A percentile compares a stretch with the other conserved stretches of the same genome.
Evolutionary conservation across 2,329 filamentous ascomycete species (phyloP).

Genomic region (Blastomyces gilchristii): DNA sequence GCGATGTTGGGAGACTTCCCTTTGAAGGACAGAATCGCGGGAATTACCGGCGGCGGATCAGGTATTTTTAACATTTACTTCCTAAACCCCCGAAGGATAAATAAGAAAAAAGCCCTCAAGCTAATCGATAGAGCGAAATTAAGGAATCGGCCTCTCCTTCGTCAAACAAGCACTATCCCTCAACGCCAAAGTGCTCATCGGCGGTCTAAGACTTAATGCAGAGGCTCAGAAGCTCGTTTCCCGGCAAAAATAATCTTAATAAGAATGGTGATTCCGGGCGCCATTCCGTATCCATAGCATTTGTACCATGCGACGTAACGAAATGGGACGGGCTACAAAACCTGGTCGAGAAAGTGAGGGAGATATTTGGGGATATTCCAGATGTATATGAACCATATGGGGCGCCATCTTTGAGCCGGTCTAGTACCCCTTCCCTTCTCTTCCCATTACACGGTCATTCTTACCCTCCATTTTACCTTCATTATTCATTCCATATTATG

Average conservation of each 20-base stretch:
- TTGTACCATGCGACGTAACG: conserved; percentile 27
- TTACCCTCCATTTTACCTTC: too few relatives aligned
- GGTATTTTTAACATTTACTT: neutral
- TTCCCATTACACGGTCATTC: neutral
- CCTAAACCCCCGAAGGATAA: too few relatives aligned
- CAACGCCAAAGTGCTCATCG: conserved; percentile 25
- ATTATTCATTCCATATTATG: neutral
- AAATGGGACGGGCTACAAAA: conserved; percentile 24
- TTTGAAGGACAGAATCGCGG: conserved; percentile 24
- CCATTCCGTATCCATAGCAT: conserved; percentile 15
- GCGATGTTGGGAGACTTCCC: conserved; percentile 20
- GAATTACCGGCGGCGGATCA: conserved; percentile 29
- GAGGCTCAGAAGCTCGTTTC: conserved; percentile 23
- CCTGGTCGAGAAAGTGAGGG: conserved; percentile 19
- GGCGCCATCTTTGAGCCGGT: conserved; percentile 33
- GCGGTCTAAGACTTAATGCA: conserved; percentile 25
- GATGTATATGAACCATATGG: conserved; percentile 32
- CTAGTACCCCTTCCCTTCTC: conserved; percentile 5
- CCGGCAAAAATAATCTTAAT: neutral
- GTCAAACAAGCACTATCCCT: conserved; percentile 16
- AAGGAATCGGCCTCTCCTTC: conserved; percentile 26
- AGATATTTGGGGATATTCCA: conserved; percentile 25
- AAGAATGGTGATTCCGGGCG: neutral
- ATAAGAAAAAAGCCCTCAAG: too few relatives aligned
- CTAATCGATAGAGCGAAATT: neutral